phyloP scores from a whole-genome alignment of 1,139 yeast species.

The Saccharomyces hybrid region DNA sequence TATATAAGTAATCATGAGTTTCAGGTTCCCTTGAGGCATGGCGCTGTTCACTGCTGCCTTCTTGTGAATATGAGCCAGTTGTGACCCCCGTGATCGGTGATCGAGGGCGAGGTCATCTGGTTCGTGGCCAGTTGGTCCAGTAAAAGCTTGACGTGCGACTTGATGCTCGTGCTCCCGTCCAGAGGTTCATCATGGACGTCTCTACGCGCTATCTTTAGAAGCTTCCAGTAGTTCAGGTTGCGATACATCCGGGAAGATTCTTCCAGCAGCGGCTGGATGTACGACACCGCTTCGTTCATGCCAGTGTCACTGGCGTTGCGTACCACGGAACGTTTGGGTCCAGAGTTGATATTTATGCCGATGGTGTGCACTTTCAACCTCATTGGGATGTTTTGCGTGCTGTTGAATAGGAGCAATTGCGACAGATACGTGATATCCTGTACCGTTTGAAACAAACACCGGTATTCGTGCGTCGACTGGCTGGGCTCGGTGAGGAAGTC shows the following conservation, averaged over 20 bases:
- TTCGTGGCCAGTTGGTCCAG: slow-evolving; percentile 12
- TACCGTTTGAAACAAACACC: not conserved
- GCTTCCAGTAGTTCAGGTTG: slow-evolving; percentile 20
- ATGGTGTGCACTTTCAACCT: not conserved
- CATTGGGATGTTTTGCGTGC: not conserved
- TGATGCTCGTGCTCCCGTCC: not conserved
- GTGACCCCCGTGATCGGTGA: slow-evolving; percentile 5
- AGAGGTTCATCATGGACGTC: slow-evolving; percentile 4
- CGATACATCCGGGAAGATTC: slow-evolving; percentile 19
- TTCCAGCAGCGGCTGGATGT: slow-evolving; percentile 19
- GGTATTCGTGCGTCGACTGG: not conserved
- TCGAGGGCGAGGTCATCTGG: slow-evolving; percentile 10
- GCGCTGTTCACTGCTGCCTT: not conserved
- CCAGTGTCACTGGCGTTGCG: not conserved
- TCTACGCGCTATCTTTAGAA: slow-evolving; percentile 20
- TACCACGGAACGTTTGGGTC: not conserved
- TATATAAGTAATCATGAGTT: not conserved
- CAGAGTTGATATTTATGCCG: not conserved
- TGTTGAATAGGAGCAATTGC: slow-evolving; percentile 2
- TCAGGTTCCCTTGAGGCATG: not conserved
- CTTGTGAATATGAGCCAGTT: slow-evolving; percentile 15
- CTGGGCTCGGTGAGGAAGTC: not conserved
- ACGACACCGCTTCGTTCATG: not conserved
- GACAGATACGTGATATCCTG: slow-evolving; percentile 1
- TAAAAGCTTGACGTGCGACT: slow-evolving; percentile 6